phyloP scores from a whole-genome alignment of 805 yeast genomes.

The Ogataea naganishii region DNA sequence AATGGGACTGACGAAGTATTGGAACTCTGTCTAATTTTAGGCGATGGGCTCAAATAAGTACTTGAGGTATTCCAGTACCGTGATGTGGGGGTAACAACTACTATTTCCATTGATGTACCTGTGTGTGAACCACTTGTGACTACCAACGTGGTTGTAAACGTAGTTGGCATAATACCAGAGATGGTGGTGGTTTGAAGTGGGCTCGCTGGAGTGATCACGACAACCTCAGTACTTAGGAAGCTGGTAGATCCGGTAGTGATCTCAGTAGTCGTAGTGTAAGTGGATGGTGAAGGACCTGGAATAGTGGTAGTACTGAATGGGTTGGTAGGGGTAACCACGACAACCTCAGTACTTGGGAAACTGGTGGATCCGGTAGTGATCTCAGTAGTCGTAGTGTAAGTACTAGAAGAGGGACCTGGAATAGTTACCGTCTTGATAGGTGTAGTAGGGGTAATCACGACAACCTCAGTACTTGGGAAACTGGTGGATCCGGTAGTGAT shows the following conservation, averaged over 20 bases:
- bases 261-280: not conserved
- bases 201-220: not conserved
- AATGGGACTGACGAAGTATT: no score
- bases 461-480: not conserved
- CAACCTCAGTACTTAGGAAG: not conserved
- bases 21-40: no score
- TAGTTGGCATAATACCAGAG: no score
- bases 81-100: no score
- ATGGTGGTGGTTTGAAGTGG: no score
- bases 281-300: not conserved
- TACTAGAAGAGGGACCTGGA: not conserved
- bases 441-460: not conserved
- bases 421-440: not conserved
- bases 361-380: not conserved
- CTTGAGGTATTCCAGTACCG: no score
- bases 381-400: not conserved
- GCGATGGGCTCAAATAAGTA: no score
- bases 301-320: not conserved
- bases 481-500: not conserved
- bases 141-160: no score
- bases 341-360: not conserved
- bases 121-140: no score
- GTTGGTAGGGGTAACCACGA: conserved; percentile 1
- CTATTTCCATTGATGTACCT: no score
- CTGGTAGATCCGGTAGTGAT: not conserved